phyloP scores from a whole-genome alignment of 2,329 filamentous ascomycete genomes.

The Sporothrix schenckii region DNA sequence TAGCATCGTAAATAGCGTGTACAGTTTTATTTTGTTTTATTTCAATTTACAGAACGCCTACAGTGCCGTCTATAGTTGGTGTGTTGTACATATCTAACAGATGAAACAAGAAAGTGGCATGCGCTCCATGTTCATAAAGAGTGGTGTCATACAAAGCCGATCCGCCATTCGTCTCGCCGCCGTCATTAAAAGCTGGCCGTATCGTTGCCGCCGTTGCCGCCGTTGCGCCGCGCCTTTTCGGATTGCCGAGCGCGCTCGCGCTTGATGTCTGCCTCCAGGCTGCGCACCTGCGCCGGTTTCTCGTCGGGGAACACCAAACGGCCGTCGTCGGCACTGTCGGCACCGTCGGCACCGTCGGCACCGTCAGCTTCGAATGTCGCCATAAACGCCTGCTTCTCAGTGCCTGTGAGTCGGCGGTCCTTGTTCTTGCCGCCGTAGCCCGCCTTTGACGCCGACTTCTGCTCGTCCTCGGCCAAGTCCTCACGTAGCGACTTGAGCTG shows the following conservation, averaged over 20 bases:
- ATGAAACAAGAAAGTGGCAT: not conserved
- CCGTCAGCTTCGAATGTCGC: not conserved
- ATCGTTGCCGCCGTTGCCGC: not conserved
- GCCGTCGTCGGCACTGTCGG: not conserved
- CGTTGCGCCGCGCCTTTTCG: not conserved
- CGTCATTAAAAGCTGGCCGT: not conserved
- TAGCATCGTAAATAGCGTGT: not conserved
- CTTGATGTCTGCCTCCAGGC: slow-evolving; percentile 38
- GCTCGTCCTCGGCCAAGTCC: slow-evolving; percentile 38
- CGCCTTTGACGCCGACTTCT: slow-evolving; percentile 1
- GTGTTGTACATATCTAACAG: slow-evolving; percentile 12
- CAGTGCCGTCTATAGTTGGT: not conserved
- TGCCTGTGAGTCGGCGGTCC: not conserved
- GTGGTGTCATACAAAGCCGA: slow-evolving; percentile 20
- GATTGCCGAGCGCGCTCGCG: not conserved
- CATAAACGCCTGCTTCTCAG: not conserved
- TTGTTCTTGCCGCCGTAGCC: not conserved
- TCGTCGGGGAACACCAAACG: slow-evolving; percentile 38
- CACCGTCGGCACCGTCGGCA: no score
- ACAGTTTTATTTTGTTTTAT: not conserved
- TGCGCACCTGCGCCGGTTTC: slow-evolving; percentile 34
- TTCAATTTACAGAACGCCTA: slow-evolving; percentile 16
- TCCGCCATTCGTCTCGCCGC: not conserved
- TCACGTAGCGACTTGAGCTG: slow-evolving; percentile 44
- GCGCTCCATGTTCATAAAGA: slow-evolving; percentile 18